Conservation (phyloP, 1,284 basidiomycete genomes). For the Puccinia triticina region DNA sequence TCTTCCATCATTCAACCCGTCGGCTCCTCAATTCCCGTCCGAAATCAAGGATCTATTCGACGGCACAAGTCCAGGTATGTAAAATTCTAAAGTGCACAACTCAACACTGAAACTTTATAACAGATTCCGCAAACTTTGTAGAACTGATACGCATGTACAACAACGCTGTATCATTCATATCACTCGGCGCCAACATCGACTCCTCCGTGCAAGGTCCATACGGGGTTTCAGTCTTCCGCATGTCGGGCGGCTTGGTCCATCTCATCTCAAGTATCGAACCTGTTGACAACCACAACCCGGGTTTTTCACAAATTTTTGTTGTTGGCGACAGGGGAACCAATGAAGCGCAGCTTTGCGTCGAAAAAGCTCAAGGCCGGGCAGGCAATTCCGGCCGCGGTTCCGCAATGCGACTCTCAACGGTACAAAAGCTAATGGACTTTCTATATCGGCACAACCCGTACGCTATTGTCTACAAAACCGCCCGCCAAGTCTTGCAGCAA, state of each 20-base stretch:
- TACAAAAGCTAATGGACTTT: not conserved
- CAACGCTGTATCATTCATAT: not conserved
- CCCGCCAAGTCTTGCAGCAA: not conserved
- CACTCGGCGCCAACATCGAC: not conserved
- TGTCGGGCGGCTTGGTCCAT: not conserved
- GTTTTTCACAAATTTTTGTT: constrained; percentile 30
- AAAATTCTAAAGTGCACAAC: no score
- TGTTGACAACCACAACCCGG: not conserved
- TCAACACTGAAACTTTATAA: no score
- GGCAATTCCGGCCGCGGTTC: no score
- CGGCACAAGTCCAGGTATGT: not conserved
- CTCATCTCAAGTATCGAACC: not conserved
- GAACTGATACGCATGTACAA: not conserved
- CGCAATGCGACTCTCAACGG: no score
- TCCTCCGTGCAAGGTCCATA: not conserved
- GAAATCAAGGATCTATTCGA: not conserved
- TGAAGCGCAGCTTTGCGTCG: no score
- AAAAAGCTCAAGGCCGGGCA: not conserved
- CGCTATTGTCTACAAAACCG: not conserved
- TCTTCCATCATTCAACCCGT: not conserved
- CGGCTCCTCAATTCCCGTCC: not conserved
- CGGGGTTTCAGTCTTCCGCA: not conserved
- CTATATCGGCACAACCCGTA: constrained; percentile 10
- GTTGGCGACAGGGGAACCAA: not conserved
- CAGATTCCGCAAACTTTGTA: not conserved